Conservation (phyloP, 1,139 yeast species). For the Kazachstania sp. region DNA sequence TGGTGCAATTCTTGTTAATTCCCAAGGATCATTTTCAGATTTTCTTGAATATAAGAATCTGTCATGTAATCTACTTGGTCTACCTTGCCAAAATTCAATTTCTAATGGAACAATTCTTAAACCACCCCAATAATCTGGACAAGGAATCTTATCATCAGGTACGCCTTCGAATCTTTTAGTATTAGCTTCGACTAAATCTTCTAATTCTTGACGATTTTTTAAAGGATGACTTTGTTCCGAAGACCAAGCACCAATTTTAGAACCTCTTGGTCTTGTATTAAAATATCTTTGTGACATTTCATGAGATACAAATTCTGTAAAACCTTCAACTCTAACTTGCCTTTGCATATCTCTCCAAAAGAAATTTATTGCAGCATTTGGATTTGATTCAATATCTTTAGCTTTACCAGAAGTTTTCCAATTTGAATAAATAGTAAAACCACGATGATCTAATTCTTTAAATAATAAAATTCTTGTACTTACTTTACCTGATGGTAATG, state of each 20-base stretch:
- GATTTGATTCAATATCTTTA: slow-evolving; percentile 59
- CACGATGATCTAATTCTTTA: slow-evolving; percentile 79
- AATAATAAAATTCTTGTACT: slow-evolving; percentile 76
- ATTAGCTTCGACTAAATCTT: slow-evolving; percentile 40
- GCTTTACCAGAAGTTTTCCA: slow-evolving; percentile 84
- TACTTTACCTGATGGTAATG: slow-evolving; percentile 79
- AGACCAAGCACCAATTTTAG: slow-evolving; percentile 95
- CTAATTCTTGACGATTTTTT: slow-evolving; percentile 52
- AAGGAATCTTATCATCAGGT: slow-evolving; percentile 52
- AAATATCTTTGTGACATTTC: slow-evolving; percentile 74
- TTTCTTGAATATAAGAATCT: slow-evolving; percentile 68
- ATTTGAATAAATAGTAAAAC: slow-evolving; percentile 84
- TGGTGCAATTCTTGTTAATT: slow-evolving; percentile 65
- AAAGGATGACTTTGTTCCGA: slow-evolving; percentile 74
- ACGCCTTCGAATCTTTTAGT: slow-evolving; percentile 52
- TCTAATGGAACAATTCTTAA: slow-evolving; percentile 78
- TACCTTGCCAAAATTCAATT: slow-evolving; percentile 96
- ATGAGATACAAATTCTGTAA: slow-evolving; percentile 60
- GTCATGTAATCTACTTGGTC: slow-evolving; percentile 84
- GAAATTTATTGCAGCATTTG: slow-evolving; percentile 76
- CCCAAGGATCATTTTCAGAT: slow-evolving; percentile 47
- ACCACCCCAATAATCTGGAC: slow-evolving; percentile 97
- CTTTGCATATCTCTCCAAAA: slow-evolving; percentile 89
- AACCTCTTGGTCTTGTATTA: slow-evolving; percentile 82
- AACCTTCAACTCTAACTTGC: slow-evolving; percentile 88